Base-by-base conservation (phyloP, 169 alveolate genomes). In the Cryptosporidium canis region DNA sequence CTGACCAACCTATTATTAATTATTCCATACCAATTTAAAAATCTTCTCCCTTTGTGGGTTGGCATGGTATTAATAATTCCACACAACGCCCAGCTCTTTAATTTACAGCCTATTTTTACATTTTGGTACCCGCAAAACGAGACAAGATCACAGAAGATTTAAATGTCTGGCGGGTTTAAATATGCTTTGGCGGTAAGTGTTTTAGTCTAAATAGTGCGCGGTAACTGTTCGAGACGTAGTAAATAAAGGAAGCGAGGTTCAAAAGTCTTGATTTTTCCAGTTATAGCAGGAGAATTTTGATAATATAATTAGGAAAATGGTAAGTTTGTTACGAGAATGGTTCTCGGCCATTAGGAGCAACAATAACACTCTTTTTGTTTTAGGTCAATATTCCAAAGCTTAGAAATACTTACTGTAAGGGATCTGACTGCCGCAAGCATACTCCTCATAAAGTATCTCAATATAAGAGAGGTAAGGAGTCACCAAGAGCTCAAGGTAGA, bases 401-500 rank as follows among this genome's bases (percentile, higher is more conserved):
- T 18, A 77, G 87, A 77, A 77, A 77, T 39, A 77, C 87, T 37
- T 77, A 24, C 35, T 77, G 87, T 31, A 77, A 77, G 63, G 87
- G 87, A 33, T 77, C 87, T 12, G 72, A 77, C 41, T 77, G 87
- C 31, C 70, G 87, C 29, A 95, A 93, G 84, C 99, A 97, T 92
- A 92, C 94, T 58, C 93, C 92, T 90, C 98, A 96, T 94, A 98
- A 98, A 93, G 99, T 97, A 64, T 94, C 99, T 84, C 98, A 97
- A 92, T 97, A 98, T 96, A 98, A 97, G 96, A 98, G 97, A 85
- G 99, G 99, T 83, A 98, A 98, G 94, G 99, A 97, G 92, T 95
- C 99, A 77, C 85, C 94, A 58, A 94, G 93, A 85, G 98, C 97
- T 48, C 98, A 97, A 95, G 99, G 99, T 90, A 96, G 97, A 93